A percentile compares a stretch with the other conserved stretches of the same genome.
Evolutionary conservation across 2,329 filamentous ascomycete species (phyloP).

Genomic region (Pestalotiopsis sp.): DNA sequence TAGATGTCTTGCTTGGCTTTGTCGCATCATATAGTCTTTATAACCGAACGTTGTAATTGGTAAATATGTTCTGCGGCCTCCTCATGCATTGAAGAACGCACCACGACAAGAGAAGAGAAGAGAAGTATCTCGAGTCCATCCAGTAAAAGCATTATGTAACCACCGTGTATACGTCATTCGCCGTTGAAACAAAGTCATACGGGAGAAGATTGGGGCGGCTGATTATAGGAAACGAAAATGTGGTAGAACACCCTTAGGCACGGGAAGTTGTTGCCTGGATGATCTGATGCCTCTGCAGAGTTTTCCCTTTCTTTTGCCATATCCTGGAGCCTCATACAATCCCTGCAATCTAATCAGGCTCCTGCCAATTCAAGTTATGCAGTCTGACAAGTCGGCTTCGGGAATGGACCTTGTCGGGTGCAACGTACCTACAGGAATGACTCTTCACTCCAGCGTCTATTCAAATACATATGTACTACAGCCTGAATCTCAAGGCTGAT

Average conservation of each 20-base stretch:
- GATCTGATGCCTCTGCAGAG: background rate
- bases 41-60: no score
- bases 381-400: background rate
- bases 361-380: background rate
- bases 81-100: background rate
- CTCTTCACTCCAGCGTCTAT: background rate
- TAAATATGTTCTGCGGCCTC: no score
- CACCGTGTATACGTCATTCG: background rate
- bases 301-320: no score
- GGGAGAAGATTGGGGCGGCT: background rate
- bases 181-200: background rate
- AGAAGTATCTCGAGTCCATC: background rate
- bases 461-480: background rate
- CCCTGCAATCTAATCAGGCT: background rate
- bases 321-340: background rate
- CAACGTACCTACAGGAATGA: background rate
- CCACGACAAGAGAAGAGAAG: background rate
- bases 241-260: no score
- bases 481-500: background rate
- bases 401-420: background rate
- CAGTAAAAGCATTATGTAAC: background rate
- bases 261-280: background rate
- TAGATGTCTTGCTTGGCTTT: no score
- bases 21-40: no score
- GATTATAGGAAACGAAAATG: no score